These are phyloP conservation scores for Mycena venus DNA, from an alignment of 768 basidiomycete genomes.

Conservation along the genomic window DNA sequence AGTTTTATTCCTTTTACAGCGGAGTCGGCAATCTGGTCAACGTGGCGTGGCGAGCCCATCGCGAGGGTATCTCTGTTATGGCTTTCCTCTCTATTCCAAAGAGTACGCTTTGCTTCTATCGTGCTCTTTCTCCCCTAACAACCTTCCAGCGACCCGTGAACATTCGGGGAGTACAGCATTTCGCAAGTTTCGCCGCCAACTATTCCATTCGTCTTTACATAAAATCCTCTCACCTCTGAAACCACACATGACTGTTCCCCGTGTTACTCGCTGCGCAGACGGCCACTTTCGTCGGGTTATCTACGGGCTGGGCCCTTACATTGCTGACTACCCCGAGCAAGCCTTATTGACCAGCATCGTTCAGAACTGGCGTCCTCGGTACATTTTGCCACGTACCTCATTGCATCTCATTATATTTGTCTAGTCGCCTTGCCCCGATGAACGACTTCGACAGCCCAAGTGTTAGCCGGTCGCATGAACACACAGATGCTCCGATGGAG, in stretches of 20 bases:
- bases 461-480: too few relatives aligned
- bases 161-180: conserved; percentile 21
- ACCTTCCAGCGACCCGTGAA: conserved; percentile 19
- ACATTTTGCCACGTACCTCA: too few relatives aligned
- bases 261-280: conserved; percentile 32
- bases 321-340: conserved; percentile 48
- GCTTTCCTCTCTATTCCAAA: conserved; percentile 33
- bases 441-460: too few relatives aligned
- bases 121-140: fast-evolving
- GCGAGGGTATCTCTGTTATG: not conserved
- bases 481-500: too few relatives aligned
- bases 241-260: conserved; percentile 30
- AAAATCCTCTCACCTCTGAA: conserved; percentile 31
- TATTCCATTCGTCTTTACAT: conserved; percentile 37
- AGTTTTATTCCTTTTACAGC: conserved; percentile 38
- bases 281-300: conserved; percentile 32
- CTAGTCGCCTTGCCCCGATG: too few relatives aligned
- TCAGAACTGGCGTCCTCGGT: conserved; percentile 42
- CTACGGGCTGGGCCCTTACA: conserved; percentile 38
- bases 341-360: conserved; percentile 36
- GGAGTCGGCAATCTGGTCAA: conserved; percentile 32
- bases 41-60: conserved; percentile 20
- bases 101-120: conserved; percentile 1
- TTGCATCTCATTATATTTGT: too few relatives aligned
- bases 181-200: conserved; percentile 35